A percentile compares a stretch with the other conserved stretches of the same genome.
Conservation (phyloP, 2,329 filamentous ascomycete genomes). For the Diaporthe sp. region DNA sequence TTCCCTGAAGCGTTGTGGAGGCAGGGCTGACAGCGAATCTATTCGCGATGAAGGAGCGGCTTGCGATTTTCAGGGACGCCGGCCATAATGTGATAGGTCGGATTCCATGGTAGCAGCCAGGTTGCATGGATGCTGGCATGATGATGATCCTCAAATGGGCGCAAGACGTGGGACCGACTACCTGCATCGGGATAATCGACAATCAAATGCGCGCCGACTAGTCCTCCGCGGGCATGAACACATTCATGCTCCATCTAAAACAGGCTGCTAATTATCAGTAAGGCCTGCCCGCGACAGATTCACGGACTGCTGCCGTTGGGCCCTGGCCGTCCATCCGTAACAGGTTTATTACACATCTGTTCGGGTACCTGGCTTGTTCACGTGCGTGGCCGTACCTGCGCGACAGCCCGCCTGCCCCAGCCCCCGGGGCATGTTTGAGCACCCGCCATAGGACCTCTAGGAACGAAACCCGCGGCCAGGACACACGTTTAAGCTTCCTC, state of each 20-base stretch:
- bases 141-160: constrained; percentile 27
- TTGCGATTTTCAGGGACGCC: constrained; percentile 13
- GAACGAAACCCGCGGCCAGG: constrained; percentile 29
- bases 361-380: constrained; percentile 12
- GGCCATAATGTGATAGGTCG: constrained; percentile 20
- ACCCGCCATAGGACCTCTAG: constrained; percentile 14
- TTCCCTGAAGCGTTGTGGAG: neutral
- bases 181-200: constrained; percentile 9
- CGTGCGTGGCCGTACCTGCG: constrained; percentile 16
- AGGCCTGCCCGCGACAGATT: neutral
- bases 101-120: neutral
- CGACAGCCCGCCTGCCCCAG: constrained; percentile 9
- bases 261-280: neutral
- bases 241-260: constrained; percentile 23
- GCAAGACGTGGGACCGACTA: constrained; percentile 20
- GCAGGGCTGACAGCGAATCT: constrained; percentile 26
- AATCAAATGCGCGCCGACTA: constrained; percentile 11
- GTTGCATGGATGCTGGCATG: constrained; percentile 19
- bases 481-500: constrained; percentile 25
- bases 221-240: constrained; percentile 3
- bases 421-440: constrained; percentile 23
- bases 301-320: neutral
- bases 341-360: constrained; percentile 1
- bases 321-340: neutral
- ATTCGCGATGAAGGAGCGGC: constrained; percentile 24